phyloP scores from a whole-genome alignment of 208 protist genomes.

The Trypanosoma vivax region DNA sequence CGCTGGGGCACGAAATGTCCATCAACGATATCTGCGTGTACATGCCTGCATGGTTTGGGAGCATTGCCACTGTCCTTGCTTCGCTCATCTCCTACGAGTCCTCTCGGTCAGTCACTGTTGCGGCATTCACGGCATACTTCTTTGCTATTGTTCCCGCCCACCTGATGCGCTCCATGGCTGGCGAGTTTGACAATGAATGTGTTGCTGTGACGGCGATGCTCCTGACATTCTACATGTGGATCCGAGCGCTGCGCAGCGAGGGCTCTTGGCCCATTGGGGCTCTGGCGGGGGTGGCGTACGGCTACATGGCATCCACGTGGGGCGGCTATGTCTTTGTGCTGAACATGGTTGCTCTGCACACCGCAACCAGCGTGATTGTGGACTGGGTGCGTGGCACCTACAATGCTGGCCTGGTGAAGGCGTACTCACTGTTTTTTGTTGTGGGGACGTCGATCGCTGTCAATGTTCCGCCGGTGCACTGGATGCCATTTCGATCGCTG shows the following conservation, averaged over 20 bases:
- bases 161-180: conserved; percentile 97
- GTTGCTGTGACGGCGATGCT: conserved; percentile 96
- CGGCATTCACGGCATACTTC: conserved; percentile 76
- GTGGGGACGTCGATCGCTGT: conserved; percentile 92
- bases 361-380: conserved; percentile 78
- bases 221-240: conserved; percentile 92
- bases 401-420: conserved; percentile 81
- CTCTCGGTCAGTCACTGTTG: conserved; percentile 66
- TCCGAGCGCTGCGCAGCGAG: conserved; percentile 46
- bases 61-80: conserved; percentile 84
- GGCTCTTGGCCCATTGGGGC: conserved; percentile 43
- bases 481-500: conserved; percentile 88
- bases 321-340: conserved; percentile 98
- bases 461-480: conserved; percentile 93
- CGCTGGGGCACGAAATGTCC: conserved; percentile 66
- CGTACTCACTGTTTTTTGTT: conserved; percentile 94
- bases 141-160: conserved; percentile 75
- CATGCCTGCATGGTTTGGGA: conserved; percentile 92
- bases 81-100: conserved; percentile 74
- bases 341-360: conserved; percentile 96
- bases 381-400: conserved; percentile 68
- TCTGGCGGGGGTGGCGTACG: conserved; percentile 63
- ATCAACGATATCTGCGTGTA: conserved; percentile 96
- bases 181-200: conserved; percentile 98
- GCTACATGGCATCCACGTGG: conserved; percentile 93